These are phyloP conservation scores for Glycine soja DNA, from an alignment of 306 rosid species.

Conservation along the genomic window DNA sequence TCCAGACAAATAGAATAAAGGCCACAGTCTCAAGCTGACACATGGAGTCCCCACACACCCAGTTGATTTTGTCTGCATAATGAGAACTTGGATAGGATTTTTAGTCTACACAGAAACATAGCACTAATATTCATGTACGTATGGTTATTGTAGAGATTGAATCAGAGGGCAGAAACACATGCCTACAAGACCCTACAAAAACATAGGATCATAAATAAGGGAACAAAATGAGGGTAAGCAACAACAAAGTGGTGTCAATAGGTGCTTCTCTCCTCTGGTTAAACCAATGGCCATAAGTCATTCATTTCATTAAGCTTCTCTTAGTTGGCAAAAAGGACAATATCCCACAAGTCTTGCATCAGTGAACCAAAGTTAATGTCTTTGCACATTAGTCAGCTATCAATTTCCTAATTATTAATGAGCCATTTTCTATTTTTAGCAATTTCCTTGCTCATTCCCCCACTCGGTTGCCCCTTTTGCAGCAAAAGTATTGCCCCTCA, in stretches of 20 bases:
- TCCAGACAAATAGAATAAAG: constrained; percentile 54
- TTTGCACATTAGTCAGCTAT: constrained; percentile 44
- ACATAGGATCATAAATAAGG: constrained; percentile 55
- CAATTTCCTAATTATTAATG: constrained; percentile 45
- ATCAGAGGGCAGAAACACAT: constrained; percentile 31
- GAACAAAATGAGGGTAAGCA: constrained; percentile 48
- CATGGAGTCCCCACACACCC: constrained; percentile 47
- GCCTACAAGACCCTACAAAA: constrained; percentile 34
- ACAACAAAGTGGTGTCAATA: constrained; percentile 39
- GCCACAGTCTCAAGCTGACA: constrained; percentile 45
- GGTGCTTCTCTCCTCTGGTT: constrained; percentile 41
- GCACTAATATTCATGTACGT: neutral
- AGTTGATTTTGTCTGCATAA: constrained; percentile 28
- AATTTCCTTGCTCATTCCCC: constrained; percentile 28
- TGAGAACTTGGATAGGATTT: constrained; percentile 5
- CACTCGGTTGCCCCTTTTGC: constrained; percentile 40
- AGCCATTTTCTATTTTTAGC: constrained; percentile 33
- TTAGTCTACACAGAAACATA: neutral
- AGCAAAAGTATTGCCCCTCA: constrained; percentile 35
- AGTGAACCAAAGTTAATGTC: constrained; percentile 42
- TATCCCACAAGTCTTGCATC: constrained; percentile 42
- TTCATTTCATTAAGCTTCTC: constrained; percentile 44
- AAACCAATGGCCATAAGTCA: constrained; percentile 45
- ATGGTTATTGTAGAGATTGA: constrained; percentile 17
- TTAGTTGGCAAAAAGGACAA: constrained; percentile 53